phyloP scores from a whole-genome alignment of 176 grass and related monocot genomes.

The Poa pratensis region DNA sequence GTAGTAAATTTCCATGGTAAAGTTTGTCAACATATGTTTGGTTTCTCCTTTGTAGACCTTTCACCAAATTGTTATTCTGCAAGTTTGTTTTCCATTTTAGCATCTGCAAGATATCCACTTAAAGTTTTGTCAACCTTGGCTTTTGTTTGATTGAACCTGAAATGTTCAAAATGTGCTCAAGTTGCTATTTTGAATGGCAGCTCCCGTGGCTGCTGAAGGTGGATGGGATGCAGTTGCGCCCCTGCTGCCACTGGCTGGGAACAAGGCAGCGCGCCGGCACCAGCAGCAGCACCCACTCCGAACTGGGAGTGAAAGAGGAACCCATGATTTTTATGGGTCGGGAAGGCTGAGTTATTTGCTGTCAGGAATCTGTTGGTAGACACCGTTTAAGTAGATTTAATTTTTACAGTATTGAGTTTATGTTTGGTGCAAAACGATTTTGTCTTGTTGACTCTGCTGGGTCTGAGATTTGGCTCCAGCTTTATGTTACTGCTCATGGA shows the following conservation, averaged over 20 bases:
- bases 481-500: conserved; percentile 26
- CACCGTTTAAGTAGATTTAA: conserved; percentile 39
- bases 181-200: conserved; percentile 33
- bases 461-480: background rate
- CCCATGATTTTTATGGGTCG: background rate
- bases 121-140: background rate
- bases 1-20: background rate
- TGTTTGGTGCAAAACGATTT: conserved; percentile 44
- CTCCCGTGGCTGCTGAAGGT: conserved; percentile 40
- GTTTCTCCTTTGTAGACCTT: background rate
- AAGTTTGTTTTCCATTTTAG: background rate
- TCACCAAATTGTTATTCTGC: background rate
- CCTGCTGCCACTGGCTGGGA: conserved; percentile 61
- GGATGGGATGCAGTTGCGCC: conserved; percentile 55
- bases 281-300: conserved; percentile 16
- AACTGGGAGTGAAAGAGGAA: conserved; percentile 50
- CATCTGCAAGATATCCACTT: too few species aligned
- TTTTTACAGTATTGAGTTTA: conserved; percentile 39
- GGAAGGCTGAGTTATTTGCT: conserved; percentile 7
- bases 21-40: background rate
- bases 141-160: background rate
- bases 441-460: conserved; percentile 45
- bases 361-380: conserved; percentile 42
- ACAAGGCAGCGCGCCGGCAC: conserved; percentile 30
- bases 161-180: background rate